These are phyloP conservation scores for Colletotrichum aenigma DNA, from an alignment of 2,329 filamentous ascomycete genomes.

Conservation along the genomic window DNA sequence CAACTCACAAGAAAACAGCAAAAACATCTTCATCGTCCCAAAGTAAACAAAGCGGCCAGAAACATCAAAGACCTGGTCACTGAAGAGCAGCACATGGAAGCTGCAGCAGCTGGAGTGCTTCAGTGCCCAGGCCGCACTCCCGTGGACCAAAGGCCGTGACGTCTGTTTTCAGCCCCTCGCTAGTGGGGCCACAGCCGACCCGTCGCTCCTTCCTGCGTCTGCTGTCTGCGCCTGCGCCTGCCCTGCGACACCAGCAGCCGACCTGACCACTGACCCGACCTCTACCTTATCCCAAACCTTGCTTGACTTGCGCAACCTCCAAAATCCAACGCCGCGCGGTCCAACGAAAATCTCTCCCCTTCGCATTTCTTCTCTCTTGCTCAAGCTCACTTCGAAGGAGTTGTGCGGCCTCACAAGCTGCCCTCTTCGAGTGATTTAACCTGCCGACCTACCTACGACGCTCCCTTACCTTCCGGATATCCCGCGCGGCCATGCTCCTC, in stretches of 20 bases:
- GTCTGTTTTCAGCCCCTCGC: slow-evolving; percentile 20
- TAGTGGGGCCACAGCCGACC: slow-evolving; percentile 12
- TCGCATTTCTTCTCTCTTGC: background rate
- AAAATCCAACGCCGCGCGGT: background rate
- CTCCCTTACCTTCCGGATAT: background rate
- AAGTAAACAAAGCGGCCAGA: background rate
- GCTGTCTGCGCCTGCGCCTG: background rate
- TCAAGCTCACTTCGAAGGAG: background rate
- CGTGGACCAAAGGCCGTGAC: background rate
- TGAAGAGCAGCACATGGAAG: background rate
- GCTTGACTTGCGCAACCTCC: background rate
- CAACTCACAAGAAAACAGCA: background rate
- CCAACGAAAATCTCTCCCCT: background rate
- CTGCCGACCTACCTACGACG: background rate
- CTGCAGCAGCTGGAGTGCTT: background rate
- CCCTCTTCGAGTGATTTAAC: slow-evolving; percentile 4
- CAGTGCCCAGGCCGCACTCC: background rate
- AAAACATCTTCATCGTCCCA: background rate
- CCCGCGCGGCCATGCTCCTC: slow-evolving; percentile 15
- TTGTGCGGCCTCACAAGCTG: slow-evolving; percentile 1
- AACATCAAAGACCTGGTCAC: background rate
- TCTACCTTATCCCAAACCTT: background rate
- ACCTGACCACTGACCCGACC: background rate
- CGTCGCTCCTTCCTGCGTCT: background rate
- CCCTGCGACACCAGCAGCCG: background rate